Evolutionary conservation across 148 eudicot species (phyloP), one percentile per base, ranked within the genome.

Genomic region (Silene conica): DNA sequence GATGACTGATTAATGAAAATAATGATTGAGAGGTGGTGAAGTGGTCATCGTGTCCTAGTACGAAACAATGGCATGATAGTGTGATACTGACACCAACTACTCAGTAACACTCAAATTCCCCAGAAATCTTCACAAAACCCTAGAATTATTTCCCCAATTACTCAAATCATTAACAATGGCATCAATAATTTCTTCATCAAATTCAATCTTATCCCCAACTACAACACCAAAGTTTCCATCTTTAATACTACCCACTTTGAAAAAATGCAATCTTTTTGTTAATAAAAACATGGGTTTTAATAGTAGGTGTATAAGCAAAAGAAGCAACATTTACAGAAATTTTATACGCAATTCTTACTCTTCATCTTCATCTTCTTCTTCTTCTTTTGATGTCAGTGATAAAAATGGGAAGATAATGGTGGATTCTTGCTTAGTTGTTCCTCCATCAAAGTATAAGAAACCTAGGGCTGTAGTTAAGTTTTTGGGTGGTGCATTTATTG

Each of bases 401-500:
- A 76, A 67, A 72, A 76, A 73, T 76, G 83, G 80, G 54, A 76
- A 15, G 45, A 72, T 80, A 18, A 67, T 62, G 69, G 83, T 86
- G 57, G 94, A 83, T 58, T 79, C 97, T 77, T 95, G 99, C 74
- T 81, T 92, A 70, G 89, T 95, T 15, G 73, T 90, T 45, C 94
- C 96, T 79, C 99, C 99, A 2, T 83, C 89, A 12, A 83, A 83
- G 52, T 82, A 82, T 20, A 80, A 50, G 78, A 87, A 87, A 75
- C 97, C 96, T 13, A 86, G 82, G 50, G 99, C 86, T 5, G 74
- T 95, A 56, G 70, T 95, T 54, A 82, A 92, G 72, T 90, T 95
- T 70, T 79, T 95, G 48, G 99, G 99, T 62, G 99, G 99, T 14
- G 99, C 99, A n/a, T 85, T 83, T 71, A 78, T 95, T 83, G 99